Evolutionary conservation across 768 basidiomycete species (phyloP), one percentile per base, ranked within the genome.

Genomic region (Jaapia argillacea): DNA sequence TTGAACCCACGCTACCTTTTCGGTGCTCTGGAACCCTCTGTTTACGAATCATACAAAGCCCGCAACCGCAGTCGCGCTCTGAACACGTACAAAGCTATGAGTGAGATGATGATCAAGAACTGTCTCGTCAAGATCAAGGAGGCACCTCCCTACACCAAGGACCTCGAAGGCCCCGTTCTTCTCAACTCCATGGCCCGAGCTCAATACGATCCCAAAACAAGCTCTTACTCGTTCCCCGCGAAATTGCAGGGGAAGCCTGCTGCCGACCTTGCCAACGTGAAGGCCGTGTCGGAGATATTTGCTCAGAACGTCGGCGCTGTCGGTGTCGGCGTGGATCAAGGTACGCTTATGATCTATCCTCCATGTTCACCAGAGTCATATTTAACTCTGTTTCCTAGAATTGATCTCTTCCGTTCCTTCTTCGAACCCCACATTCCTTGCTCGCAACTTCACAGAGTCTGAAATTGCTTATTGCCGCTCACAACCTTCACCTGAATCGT

Each of bases 41-140:
- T 70, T 48, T 93, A 92, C 54, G 75, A 79, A 41, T 65, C 69
- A n/a, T 98, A 99, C 71, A 74, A 71, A 60, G 61, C 59, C 46
- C 80, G 72, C 56, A 85, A 84, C 62, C 73, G 64, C 38, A 66
- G 59, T 49, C 88, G 88, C 42, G 73, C 75, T 31, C 70, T 77
- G 40, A 71, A 77, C 46, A 80, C 81, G 4, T 91, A 91, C 70
- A 90, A 87, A 65, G 79, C 81, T 7, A 90, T 94, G 89, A 90
- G 86, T 46, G 84, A 89, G 55, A 90, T 94, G 79, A 87, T 97
- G 85, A 90, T 86, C 61, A 80, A 77, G 61, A 91, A 94, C 64
- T 81, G 82, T 21, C 72, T 98, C 35, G 92, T 98, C 55, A 85
- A 85, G 69, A 79, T 97, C 73, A 96, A 97, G 70, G 93, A 94